Conservation (phyloP, 805 yeast genomes). For the Myxozyma vanderwaltii region DNA sequence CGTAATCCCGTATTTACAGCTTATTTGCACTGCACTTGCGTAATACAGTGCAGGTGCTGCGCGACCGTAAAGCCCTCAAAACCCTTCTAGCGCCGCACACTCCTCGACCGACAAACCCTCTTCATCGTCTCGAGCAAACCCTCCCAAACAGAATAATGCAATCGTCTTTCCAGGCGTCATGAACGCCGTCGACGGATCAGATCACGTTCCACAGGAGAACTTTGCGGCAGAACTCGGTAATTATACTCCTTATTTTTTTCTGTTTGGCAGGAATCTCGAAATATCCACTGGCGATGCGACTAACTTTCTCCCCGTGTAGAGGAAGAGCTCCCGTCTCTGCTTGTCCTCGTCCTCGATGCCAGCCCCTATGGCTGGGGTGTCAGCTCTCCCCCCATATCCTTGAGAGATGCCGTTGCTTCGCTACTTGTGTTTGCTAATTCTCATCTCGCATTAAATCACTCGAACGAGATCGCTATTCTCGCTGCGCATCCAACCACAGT, state of each 20-base stretch:
- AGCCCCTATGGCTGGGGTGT: conserved; percentile 70
- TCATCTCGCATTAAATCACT: conserved; percentile 80
- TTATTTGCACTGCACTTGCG: too few species aligned
- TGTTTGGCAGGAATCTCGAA: too few species aligned
- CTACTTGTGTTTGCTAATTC: conserved; percentile 80
- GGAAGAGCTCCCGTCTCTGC: conserved; percentile 75
- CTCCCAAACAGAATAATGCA: not conserved
- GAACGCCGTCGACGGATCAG: conserved; percentile 34
- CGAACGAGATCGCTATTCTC: conserved; percentile 80
- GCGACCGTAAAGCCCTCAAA: too few species aligned
- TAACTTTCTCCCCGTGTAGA: not conserved
- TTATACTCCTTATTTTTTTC: not conserved
- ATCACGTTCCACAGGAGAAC: conserved; percentile 24
- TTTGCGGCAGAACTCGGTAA: conserved; percentile 18
- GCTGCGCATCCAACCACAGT: conserved; percentile 75
- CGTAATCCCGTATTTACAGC: too few species aligned
- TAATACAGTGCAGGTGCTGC: too few species aligned
- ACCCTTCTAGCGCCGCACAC: not conserved
- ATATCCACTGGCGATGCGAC: not conserved
- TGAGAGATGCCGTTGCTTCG: conserved; percentile 63
- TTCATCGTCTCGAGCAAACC: not conserved
- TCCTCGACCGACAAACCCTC: not conserved
- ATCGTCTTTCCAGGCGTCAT: conserved; percentile 5
- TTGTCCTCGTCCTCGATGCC: conserved; percentile 76
- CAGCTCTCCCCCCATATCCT: conserved; percentile 36